Base-by-base conservation (phyloP, 108 stramenopile genomes). In the Skeletonema tropicum region DNA sequence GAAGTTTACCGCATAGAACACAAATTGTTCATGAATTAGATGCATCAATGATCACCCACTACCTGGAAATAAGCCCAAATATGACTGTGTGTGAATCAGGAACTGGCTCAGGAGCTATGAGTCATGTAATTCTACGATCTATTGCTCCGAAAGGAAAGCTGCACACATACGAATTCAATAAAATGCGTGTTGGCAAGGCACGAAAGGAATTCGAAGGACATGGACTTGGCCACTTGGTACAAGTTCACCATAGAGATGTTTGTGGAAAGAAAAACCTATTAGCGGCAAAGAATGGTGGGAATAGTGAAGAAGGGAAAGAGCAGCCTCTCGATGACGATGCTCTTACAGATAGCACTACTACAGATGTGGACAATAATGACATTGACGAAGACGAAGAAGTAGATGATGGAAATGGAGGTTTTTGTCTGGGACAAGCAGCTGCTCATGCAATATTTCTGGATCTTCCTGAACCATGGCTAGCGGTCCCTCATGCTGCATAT, bases 381-480 rank as follows among this genome's bases (percentile, higher is more conserved):
- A 71, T 45, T 41, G 32, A 42, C 13, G n/a, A 23, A 35, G 57
- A 42, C 7, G 55, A 74, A 35, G 36, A 49, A 11, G 62, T 67
- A 11, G 76, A 70, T 42, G 70, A 74, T 38, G 88, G 83, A 1
- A 68, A 62, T 26, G 92, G 89, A n/a, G 90, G 90, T 2, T 92
- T 93, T 68, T 89, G 82, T 64, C 70, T 87, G 5, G 85, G 87
- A 25, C 70, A 66, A 63, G 76, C 83, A 8, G 76, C 74, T 6
- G 96, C 93, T 13, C 95, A 98, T 84, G 98, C 96, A 14, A 82
- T 97, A 19, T 92, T 97, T 60, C 73, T 98, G 9, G 98, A 98
- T 74, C 66, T 98, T 42, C 98, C 98, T 6, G 95, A 95, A 75
- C 98, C 98, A 8, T 97, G 97, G 98, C 60, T 87, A 35, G 98